Evolutionary conservation across 192 early-diverging fungal genomes (phyloP).

Genomic region (Backusella psychrophila): DNA sequence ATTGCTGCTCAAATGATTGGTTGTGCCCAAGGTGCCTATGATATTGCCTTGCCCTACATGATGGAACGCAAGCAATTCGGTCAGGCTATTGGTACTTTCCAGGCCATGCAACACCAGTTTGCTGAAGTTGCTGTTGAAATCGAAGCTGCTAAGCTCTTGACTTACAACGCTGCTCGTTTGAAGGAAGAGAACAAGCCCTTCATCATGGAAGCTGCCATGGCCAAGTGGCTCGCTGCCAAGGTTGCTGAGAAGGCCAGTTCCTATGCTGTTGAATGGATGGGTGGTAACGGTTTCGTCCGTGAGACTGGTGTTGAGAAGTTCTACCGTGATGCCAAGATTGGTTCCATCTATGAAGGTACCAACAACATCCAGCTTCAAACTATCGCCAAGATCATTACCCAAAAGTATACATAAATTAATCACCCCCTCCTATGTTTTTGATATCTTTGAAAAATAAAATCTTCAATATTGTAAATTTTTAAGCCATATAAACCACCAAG

Average conservation of each 20-base stretch:
- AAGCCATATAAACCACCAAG: neutral
- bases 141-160: slow-evolving; percentile 91
- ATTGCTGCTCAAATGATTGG: slow-evolving; percentile 66
- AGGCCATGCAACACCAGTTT: slow-evolving; percentile 60
- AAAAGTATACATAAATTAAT: slow-evolving; percentile 15
- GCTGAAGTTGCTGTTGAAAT: slow-evolving; percentile 86
- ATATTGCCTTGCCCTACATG: slow-evolving; percentile 82
- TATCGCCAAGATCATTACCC: slow-evolving; percentile 59
- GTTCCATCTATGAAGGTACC: slow-evolving; percentile 93
- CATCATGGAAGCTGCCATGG: slow-evolving; percentile 96
- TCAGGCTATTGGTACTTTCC: slow-evolving; percentile 79
- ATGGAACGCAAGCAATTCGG: slow-evolving; percentile 96
- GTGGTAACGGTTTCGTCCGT: slow-evolving; percentile 94
- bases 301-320: slow-evolving; percentile 86
- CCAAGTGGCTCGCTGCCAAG: slow-evolving; percentile 92
- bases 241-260: slow-evolving; percentile 85
- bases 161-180: slow-evolving; percentile 94
- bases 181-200: slow-evolving; percentile 92
- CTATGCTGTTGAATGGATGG: slow-evolving; percentile 94
- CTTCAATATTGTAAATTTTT: neutral
- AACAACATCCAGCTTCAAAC: slow-evolving; percentile 97
- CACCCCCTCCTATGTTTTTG: neutral
- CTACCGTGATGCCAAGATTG: slow-evolving; percentile 95
- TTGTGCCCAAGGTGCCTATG: slow-evolving; percentile 89
- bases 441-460: neutral